Evolutionary conservation across 257 asterid species (phyloP).

Genomic region (Primulina huaijiensis): DNA sequence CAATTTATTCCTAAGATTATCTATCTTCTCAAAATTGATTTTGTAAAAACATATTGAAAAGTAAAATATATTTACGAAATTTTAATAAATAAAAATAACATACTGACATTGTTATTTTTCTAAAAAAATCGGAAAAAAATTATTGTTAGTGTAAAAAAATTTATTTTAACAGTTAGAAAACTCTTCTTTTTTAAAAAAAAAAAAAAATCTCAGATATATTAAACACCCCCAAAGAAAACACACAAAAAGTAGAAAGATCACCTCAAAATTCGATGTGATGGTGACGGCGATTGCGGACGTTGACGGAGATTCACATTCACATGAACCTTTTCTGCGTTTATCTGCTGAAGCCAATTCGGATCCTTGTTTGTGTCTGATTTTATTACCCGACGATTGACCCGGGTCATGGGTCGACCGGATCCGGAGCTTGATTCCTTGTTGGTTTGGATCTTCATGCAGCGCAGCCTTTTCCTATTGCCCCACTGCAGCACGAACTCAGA

Average conservation of each 20-base stretch:
- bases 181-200: too few species aligned
- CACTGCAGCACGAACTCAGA: constrained; percentile 76
- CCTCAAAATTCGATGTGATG: constrained; percentile 64
- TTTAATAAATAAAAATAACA: too few species aligned
- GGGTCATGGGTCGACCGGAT: constrained; percentile 35
- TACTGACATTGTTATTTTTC: too few species aligned
- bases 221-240: too few species aligned
- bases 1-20: too few species aligned
- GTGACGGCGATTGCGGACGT: constrained; percentile 51
- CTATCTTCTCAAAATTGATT: too few species aligned
- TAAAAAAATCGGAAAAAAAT: too few species aligned
- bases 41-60: too few species aligned
- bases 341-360: constrained; percentile 37
- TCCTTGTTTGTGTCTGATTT: constrained; percentile 52
- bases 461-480: constrained; percentile 79
- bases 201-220: background rate
- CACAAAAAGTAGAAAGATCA: background rate
- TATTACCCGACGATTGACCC: constrained; percentile 59
- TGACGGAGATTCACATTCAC: constrained; percentile 75
- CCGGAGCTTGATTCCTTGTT: constrained; percentile 40
- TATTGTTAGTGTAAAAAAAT: too few species aligned
- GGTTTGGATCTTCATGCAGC: constrained; percentile 70
- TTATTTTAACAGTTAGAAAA: too few species aligned
- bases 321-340: constrained; percentile 27
- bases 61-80: too few species aligned